Conservation (phyloP, 192 early-diverging fungal species). For the Linnemannia hyalina region DNA sequence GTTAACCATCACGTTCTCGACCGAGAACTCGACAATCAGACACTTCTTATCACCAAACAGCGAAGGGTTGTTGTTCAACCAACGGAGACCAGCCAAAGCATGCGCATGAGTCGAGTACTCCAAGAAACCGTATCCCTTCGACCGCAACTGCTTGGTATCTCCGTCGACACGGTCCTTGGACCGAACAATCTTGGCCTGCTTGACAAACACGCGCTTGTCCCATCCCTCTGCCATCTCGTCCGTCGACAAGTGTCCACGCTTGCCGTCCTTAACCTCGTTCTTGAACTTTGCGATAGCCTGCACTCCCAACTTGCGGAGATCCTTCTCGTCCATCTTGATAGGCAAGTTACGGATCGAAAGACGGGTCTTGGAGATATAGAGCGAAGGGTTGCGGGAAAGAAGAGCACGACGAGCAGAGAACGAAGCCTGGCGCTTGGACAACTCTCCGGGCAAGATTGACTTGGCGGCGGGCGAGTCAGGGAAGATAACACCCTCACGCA, state of each 20-base stretch:
- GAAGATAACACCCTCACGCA: conserved; percentile 90
- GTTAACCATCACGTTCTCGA: conserved; percentile 88
- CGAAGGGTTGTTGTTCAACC: conserved; percentile 87
- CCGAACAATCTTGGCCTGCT: conserved; percentile 87
- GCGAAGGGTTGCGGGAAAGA: conserved; percentile 87
- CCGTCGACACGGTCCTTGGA: conserved; percentile 85
- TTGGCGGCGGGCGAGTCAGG: conserved; percentile 84
- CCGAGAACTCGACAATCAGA: conserved; percentile 91
- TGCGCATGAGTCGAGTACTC: conserved; percentile 91
- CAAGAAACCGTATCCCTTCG: conserved; percentile 94
- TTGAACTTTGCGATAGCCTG: conserved; percentile 82
- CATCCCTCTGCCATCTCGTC: conserved; percentile 78
- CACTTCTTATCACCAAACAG: conserved; percentile 75
- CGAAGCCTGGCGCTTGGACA: conserved; percentile 88
- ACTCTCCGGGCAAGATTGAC: conserved; percentile 75
- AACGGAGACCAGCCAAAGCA: conserved; percentile 92
- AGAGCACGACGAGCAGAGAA: conserved; percentile 85
- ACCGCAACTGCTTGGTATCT: conserved; percentile 72
- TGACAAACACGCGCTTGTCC: conserved; percentile 69
- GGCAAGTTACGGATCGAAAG: conserved; percentile 92
- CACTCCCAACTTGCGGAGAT: conserved; percentile 70
- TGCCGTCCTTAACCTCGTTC: conserved; percentile 75
- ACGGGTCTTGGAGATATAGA: conserved; percentile 90
- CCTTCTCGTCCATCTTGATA: conserved; percentile 76
- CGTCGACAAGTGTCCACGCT: conserved; percentile 65